phyloP scores from a whole-genome alignment of 1,284 basidiomycete species.

The Phlebopus sp. region DNA sequence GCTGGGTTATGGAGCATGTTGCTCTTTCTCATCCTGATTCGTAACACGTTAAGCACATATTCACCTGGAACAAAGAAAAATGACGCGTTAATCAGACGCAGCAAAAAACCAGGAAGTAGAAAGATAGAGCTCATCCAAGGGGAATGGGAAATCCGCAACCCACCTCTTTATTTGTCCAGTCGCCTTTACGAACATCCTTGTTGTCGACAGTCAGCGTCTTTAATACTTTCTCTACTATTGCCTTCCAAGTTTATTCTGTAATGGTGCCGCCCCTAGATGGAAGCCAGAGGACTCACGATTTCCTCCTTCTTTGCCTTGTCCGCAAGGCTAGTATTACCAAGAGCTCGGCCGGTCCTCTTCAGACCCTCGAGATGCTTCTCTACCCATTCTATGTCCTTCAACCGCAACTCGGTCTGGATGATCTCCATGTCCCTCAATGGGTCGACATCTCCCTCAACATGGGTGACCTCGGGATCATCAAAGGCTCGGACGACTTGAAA shows the following conservation, averaged over 20 bases:
- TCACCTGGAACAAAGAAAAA: constrained; percentile 16
- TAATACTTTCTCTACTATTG: constrained; percentile 82
- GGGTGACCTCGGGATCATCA: constrained; percentile 98
- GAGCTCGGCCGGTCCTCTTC: constrained; percentile 68
- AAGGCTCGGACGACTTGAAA: constrained; percentile 99
- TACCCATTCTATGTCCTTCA: constrained; percentile 99
- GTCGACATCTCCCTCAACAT: constrained; percentile 98
- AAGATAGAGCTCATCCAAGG: constrained; percentile 39
- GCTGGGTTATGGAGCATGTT: constrained; percentile 69
- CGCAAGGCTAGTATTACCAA: constrained; percentile 81
- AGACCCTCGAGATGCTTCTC: constrained; percentile 86
- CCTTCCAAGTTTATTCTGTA: constrained; percentile 44
- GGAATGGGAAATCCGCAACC: constrained; percentile 26
- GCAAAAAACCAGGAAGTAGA: not conserved
- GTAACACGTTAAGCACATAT: constrained; percentile 5
- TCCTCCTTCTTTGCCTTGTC: constrained; percentile 98
- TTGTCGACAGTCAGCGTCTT: constrained; percentile 79
- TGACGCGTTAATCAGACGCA: constrained; percentile 11
- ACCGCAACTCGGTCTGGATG: constrained; percentile 88
- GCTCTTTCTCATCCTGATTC: constrained; percentile 63
- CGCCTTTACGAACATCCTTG: constrained; percentile 91
- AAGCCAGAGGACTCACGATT: constrained; percentile 55
- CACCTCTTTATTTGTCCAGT: constrained; percentile 98
- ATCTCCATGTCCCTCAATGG: constrained; percentile 98
- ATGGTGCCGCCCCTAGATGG: constrained; percentile 1